Base-by-base conservation (phyloP, 257 asterid species). In the Jacaranda copaia region DNA sequence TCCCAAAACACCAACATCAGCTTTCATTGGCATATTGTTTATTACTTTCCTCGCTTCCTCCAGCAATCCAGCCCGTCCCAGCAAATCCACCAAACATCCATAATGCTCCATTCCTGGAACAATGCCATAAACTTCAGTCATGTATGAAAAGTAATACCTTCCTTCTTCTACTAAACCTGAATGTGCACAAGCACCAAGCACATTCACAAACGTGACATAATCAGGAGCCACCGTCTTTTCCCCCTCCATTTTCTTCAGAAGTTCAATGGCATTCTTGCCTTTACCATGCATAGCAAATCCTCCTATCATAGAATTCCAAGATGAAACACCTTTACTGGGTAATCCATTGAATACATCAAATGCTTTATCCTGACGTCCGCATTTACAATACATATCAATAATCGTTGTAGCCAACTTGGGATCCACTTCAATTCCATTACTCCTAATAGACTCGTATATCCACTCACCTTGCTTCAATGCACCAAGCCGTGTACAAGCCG, bases 301-400 rank as follows among this genome's bases (percentile, higher is more conserved):
- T 76, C 98, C 97, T 72, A 94, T 90, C 96, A 94, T 89, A 81
- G 93, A 89, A 58, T 94, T 94, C 98, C 97, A 94, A 5, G 97
- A 90, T 0, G 98, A 92, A 74, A 89, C 84, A 7, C 94, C 91
- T 78, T 85, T 92, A 25, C 73, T 46, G 3, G 82, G 40, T 75
- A 89, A 78, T 36, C 72, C 85, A 35, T 84, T 56, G 69, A 94
- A 94, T 18, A 89, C 89, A 84, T 82, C 85, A 35, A 80, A 39
- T 1, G 97, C 98, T 85, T 85, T 88, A 4, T 90, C 97, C 4
- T 92, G 60, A 13, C 92, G 76, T 36, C 98, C 98, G 59, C 98
- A 92, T 87, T 92, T 94, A 83, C 97, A 90, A 20, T 85, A 90
- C 97, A 90, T 90, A 70, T 90, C 94, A 45, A 90, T 85, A 25